phyloP scores from a whole-genome alignment of 768 basidiomycete species.

The Tulasnella sp. region DNA sequence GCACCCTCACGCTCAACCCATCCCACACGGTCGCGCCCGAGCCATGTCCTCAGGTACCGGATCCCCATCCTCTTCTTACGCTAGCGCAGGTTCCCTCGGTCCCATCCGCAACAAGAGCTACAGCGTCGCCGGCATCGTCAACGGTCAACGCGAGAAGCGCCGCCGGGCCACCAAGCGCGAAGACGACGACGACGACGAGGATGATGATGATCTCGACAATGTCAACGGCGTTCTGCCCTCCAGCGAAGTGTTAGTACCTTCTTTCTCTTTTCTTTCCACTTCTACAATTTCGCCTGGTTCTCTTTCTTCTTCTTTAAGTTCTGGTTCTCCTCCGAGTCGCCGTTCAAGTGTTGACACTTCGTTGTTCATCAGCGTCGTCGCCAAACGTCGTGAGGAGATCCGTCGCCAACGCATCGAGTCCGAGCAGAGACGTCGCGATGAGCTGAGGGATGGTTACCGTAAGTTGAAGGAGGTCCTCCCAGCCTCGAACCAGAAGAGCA shows the following conservation, averaged over 20 bases:
- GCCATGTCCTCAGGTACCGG: conserved; percentile 28
- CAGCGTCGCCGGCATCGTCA: conserved; percentile 25
- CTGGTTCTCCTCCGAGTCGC: conserved; percentile 18
- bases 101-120: conserved; percentile 27
- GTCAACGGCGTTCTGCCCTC: conserved; percentile 40
- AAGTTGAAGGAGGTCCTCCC: conserved; percentile 88
- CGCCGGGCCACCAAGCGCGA: conserved; percentile 15
- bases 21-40: conserved; percentile 11
- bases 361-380: conserved; percentile 28
- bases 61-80: conserved; percentile 26
- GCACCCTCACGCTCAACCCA: conserved; percentile 11
- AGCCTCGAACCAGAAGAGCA: conserved; percentile 84
- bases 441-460: conserved; percentile 87
- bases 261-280: not conserved
- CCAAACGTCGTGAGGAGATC: conserved; percentile 74
- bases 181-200: conserved; percentile 37
- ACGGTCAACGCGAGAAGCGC: conserved; percentile 23
- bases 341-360: conserved; percentile 24
- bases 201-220: conserved; percentile 71
- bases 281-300: not conserved
- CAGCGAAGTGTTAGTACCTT: conserved; percentile 51
- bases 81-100: conserved; percentile 19
- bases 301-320: conserved; percentile 7
- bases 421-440: conserved; percentile 86
- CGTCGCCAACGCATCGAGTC: conserved; percentile 91